Conservation (phyloP, 352 stramenopile species). For the Saprolegnia parasitica region DNA sequence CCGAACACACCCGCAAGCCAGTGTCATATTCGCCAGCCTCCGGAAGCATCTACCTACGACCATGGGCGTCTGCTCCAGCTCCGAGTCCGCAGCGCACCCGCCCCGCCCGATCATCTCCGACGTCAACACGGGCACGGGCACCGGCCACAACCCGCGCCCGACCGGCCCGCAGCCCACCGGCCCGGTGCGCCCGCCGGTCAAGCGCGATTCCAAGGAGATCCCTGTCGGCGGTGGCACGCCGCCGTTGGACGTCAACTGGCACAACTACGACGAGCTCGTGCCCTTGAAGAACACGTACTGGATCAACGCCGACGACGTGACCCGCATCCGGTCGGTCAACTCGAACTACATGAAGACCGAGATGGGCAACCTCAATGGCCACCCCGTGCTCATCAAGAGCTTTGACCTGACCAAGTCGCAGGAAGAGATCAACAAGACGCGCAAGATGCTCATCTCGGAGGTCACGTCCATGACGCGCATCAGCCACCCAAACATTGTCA, state of each 20-base stretch:
- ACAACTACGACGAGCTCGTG: slow-evolving; percentile 8
- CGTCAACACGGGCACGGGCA: neutral
- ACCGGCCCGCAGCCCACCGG: too few species aligned
- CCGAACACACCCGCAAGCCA: neutral
- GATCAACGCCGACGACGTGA: slow-evolving; percentile 14
- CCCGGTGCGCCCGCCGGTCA: neutral
- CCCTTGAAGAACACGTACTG: slow-evolving; percentile 10
- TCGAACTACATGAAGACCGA: slow-evolving; percentile 23
- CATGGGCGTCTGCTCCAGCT: neutral
- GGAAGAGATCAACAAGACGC: neutral
- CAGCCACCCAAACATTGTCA: slow-evolving; percentile 45
- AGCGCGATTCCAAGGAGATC: neutral
- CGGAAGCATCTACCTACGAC: neutral
- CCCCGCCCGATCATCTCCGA: neutral
- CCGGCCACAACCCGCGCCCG: neutral
- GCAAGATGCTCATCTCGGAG: slow-evolving; percentile 41
- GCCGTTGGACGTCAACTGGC: slow-evolving; percentile 4
- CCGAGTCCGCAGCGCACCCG: neutral
- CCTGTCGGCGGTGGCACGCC: neutral
- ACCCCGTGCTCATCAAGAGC: slow-evolving; percentile 5
- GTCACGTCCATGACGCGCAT: slow-evolving; percentile 45
- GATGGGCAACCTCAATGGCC: slow-evolving; percentile 18
- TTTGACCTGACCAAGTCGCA: neutral
- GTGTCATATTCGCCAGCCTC: neutral
- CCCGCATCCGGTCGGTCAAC: slow-evolving; percentile 8